Evolutionary conservation across 805 yeast genomes (phyloP), one percentile per base, ranked within the genome.

Genomic region (Schwanniomyces sp.): DNA sequence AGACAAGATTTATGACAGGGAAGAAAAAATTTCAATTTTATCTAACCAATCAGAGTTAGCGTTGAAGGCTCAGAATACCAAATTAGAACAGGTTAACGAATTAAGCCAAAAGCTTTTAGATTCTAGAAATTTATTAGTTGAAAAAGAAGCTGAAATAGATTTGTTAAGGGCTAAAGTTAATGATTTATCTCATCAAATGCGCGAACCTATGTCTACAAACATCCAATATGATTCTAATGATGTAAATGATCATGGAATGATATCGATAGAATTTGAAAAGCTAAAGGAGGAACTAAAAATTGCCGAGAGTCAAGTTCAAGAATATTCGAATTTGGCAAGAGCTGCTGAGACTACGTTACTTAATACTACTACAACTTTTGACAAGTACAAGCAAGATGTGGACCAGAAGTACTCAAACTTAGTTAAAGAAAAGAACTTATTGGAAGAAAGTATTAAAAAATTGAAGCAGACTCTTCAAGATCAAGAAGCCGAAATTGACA

Each of bases 271-370:
- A 40, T 62, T 80, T 18, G 76, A 75, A 29, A 71, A 71, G 47
- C 69, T 85, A 7, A 72, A 76, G 45, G 70, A 74, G 40, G 88
- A 85, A 46, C 72, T 86, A 46, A 78, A 74, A 18, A 68, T 78
- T 12, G 80, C 88, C 0, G 79, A 79, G 52, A 70, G 77, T n/a
- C 82, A 78, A 55, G 75, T 80, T 8, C 74, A 74, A n/a, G 84
- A 85, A 53, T 79, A 84, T 59, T 80, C 83, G 47, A 70, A 69
- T n/a, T 75, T 88, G 36, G 83, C 91, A 0, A 66, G 67, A 44
- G 81, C 86, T 11, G 81, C 89, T 3, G 95, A 88, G 58, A 80
- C 78, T 44, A 82, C 91, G 5, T 70, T 88, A 34, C 64, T 69
- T 34, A 71, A 75, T 40, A 69, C 88, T 49, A 82, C 80, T 26